Evolutionary conservation across 768 basidiomycete genomes (phyloP), one percentile per base, ranked within the genome.

Genomic region (Lactifluus piperatus): DNA sequence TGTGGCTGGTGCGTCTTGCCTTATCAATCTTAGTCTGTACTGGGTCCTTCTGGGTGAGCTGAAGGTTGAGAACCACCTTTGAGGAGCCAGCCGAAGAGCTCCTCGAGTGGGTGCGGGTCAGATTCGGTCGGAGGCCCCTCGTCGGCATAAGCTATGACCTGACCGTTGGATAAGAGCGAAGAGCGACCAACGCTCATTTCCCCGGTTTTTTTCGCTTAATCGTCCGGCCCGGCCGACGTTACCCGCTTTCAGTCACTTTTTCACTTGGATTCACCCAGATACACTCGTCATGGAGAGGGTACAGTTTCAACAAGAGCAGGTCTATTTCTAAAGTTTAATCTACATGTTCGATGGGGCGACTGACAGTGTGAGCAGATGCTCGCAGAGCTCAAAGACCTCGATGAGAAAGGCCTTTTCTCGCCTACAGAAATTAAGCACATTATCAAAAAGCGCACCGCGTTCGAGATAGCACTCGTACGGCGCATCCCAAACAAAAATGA

Each of bases 271-370:
- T 11, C 18, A 27, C 16, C 11, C 18, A 34, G 14, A 14, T 5
- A 18, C 4, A 26, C 2, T 4, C 60, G 63, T 24, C 45, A 94
- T 97, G 94, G 94, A 97, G 79, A 81, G 91, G 64, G 93, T 95
- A 0, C 88, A 95, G 59, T 94, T 87, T 67, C 85, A 94, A 73
- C 89, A 94, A 72, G 93, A 95, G 84, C 86, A 90, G 84, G 85
- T 80, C 56, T 56, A 27, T 54, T 48, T 34, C 7, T 7, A 41
- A 34, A 4, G 8, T 9, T n/a, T n/a, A n/a, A 37, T 14, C 16
- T 11, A 45, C 18, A 41, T 4, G 34, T 34, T 34, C 8, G 11
- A 34, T 34, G 34, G 34, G n/a, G 34, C 34, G 34, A 34, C 10
- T 34, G 34, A 34, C 10, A 18, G 39, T 55, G 30, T 13, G 46